Conservation (phyloP, 257 asterid species). For the Schizonepeta tenuifolia region DNA sequence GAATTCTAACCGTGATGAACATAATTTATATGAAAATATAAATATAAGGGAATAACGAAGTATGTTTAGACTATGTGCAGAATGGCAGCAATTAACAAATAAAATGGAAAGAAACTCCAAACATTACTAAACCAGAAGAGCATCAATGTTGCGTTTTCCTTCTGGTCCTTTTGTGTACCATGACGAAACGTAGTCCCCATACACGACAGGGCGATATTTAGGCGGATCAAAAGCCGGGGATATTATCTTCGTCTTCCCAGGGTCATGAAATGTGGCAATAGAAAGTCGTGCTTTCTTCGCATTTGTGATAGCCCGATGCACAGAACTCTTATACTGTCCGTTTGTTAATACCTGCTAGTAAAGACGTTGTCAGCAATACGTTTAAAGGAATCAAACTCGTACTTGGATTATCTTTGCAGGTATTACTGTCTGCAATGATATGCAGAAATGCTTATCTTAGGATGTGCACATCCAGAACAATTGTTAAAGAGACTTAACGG, state of each 20-base stretch:
- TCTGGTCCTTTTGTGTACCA: conserved; percentile 95
- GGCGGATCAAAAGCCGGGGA: conserved; percentile 66
- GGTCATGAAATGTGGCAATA: conserved; percentile 92
- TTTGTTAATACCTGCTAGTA: conserved; percentile 68
- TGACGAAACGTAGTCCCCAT: conserved; percentile 76
- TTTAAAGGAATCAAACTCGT: conserved; percentile 11
- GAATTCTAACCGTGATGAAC: not conserved
- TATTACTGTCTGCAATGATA: not conserved
- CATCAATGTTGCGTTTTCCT: conserved; percentile 81
- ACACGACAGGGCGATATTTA: conserved; percentile 59
- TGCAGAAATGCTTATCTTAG: not conserved
- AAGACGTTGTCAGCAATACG: not conserved
- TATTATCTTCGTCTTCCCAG: conserved; percentile 60
- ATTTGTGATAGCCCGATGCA: conserved; percentile 82
- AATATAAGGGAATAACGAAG: not conserved
- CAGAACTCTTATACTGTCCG: conserved; percentile 77
- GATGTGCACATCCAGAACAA: no score
- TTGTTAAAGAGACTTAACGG: not conserved
- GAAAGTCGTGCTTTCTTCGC: conserved; percentile 68
- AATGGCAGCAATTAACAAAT: not conserved
- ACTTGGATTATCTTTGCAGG: not conserved
- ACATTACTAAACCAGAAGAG: conserved; percentile 55
- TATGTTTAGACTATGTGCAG: not conserved
- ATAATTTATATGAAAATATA: not conserved
- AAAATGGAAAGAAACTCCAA: not conserved